These are phyloP conservation scores for Aspergillus sp. DNA, from an alignment of 2,329 filamentous ascomycete species.

Conservation along the genomic window DNA sequence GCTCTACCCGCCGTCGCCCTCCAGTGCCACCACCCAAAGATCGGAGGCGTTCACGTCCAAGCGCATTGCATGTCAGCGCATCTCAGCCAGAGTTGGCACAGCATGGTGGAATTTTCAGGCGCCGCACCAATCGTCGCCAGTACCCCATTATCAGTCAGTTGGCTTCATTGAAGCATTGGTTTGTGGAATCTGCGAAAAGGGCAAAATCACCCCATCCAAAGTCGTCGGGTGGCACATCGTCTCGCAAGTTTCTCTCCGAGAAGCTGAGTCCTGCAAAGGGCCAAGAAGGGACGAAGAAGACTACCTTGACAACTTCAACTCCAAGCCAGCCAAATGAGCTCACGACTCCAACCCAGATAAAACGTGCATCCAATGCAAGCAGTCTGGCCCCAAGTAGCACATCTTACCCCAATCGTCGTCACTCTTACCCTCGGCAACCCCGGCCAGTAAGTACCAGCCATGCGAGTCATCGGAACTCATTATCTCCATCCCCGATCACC, in stretches of 20 bases:
- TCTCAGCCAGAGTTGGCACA: conserved; percentile 63
- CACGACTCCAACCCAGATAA: conserved; percentile 39
- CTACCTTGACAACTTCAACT: conserved; percentile 22
- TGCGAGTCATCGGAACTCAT: conserved; percentile 62
- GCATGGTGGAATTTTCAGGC: conserved; percentile 56
- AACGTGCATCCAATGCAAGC: conserved; percentile 42
- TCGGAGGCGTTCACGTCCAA: conserved; percentile 72
- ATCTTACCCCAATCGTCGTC: conserved; percentile 43
- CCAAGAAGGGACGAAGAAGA: conserved; percentile 34
- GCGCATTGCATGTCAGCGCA: conserved; percentile 82
- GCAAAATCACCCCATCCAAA: conserved; percentile 56
- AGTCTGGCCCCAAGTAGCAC: conserved; percentile 44
- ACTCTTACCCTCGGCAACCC: conserved; percentile 41
- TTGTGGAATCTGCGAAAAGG: conserved; percentile 66
- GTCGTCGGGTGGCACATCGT: conserved; percentile 28
- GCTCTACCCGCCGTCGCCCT: conserved; percentile 69
- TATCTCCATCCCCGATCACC: conserved; percentile 84
- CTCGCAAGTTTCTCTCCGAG: conserved; percentile 40
- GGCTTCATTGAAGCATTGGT: conserved; percentile 69
- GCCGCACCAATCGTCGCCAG: conserved; percentile 56
- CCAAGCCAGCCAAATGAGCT: conserved; percentile 26
- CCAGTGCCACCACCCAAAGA: conserved; percentile 87
- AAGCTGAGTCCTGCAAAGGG: conserved; percentile 41
- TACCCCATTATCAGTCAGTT: conserved; percentile 67
- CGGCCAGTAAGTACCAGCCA: conserved; percentile 36